Base-by-base conservation (phyloP, 345 rosid genomes). In the Combretum micranthum region DNA sequence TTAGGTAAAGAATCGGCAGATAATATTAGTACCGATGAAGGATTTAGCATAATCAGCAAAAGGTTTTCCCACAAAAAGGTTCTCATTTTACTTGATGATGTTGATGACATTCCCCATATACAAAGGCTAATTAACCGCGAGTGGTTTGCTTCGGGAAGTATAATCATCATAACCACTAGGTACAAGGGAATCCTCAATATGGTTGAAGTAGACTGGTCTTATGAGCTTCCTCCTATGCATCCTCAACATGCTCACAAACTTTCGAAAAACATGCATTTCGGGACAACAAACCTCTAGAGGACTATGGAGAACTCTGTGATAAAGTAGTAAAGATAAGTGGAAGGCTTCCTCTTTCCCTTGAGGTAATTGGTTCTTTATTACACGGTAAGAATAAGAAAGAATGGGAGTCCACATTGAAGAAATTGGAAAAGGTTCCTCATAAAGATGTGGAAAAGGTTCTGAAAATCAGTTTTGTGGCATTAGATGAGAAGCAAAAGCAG, bases 71-170 rank as follows among this genome's bases (percentile, higher is more conserved):
- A 25, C 20, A 62, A 51, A 50, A 54, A 53, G 18, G 59, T 54
- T 13, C 59, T 62, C 32, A 53, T 62, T 0, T 5, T 62, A 15
- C 57, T 62, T 44, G 66, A 62, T 45, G 66, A 62, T 53, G 66
- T 62, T 1, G 47, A 62, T 47, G 16, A 19, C 13, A 15, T 19
- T n/a, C 10, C 18, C 20, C 66, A 53, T 1, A 8, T 62, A 15
- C 13, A 44, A n/a, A 42, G 42, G 32, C 20, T 62, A 10, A 45
- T 59, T 4, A 26, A 19, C 8, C 59, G 0, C 8, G 47, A 53
- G 4, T 47, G 48, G 60, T 54, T 54, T 20, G 53, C 47, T 20
- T 18, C 42, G 14, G 47, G 60, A 54, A 63, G 19, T 47, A 53
- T 59, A 47, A 47, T 63, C 43, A 52, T 54, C 18, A 20, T 63